phyloP scores from a whole-genome alignment of 495 filamentous ascomycete species.

The Aspergillus conjunctus region DNA sequence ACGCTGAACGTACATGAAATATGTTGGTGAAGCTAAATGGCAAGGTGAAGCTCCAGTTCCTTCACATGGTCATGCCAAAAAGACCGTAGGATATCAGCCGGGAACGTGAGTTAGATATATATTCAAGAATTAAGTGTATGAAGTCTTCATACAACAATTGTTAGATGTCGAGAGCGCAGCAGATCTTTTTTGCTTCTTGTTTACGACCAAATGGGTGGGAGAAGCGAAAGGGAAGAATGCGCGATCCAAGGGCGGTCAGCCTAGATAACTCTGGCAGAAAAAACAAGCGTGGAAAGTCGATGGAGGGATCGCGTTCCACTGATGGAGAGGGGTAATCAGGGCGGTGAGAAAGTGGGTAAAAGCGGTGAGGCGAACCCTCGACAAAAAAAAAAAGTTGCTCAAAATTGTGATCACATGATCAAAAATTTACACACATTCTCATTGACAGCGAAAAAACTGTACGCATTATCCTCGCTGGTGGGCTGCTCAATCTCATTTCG shows the following conservation, averaged over 20 bases:
- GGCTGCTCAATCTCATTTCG: background rate
- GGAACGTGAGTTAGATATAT: background rate
- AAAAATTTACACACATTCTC: slow-evolving; percentile 46
- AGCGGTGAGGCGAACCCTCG: slow-evolving; percentile 29
- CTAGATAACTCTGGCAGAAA: slow-evolving; percentile 19
- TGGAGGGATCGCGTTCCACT: background rate
- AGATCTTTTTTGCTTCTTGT: background rate
- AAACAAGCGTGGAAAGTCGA: background rate
- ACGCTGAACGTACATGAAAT: too few relatives aligned
- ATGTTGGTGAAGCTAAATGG: too few relatives aligned
- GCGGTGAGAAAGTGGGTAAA: slow-evolving; percentile 7
- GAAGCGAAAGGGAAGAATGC: background rate
- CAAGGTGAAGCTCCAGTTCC: too few relatives aligned
- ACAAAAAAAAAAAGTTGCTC: slow-evolving; percentile 29
- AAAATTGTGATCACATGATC: slow-evolving; percentile 43
- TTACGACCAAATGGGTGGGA: background rate
- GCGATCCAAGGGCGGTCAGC: slow-evolving; percentile 20
- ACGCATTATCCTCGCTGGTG: background rate
- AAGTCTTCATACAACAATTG: background rate
- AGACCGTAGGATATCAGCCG: too few relatives aligned
- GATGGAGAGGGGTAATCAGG: slow-evolving; percentile 14
- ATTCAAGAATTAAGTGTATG: background rate
- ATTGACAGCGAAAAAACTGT: slow-evolving; percentile 9
- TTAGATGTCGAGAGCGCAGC: background rate
- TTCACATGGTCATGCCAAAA: too few relatives aligned